phyloP scores from a whole-genome alignment of 768 basidiomycete species.

The Cubamyces lactineus region DNA sequence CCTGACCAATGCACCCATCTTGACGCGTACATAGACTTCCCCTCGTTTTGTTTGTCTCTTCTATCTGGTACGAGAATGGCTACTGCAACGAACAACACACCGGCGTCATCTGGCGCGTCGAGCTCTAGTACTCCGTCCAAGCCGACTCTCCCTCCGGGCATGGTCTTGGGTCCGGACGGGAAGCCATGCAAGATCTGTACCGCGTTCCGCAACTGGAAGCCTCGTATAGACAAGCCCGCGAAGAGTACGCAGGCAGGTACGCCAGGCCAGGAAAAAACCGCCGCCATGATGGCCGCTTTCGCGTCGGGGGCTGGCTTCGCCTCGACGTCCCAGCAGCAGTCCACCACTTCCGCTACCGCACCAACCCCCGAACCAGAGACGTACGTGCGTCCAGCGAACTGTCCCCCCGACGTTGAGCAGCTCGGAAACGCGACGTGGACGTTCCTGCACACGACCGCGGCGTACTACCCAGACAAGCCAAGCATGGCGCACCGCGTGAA shows the following conservation, averaged over 20 bases:
- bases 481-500: constrained; percentile 74
- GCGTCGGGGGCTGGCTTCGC: constrained; percentile 37
- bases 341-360: constrained; percentile 13
- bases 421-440: constrained; percentile 96
- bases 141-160: constrained; percentile 64
- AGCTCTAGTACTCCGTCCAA: constrained; percentile 4
- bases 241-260: background rate
- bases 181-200: constrained; percentile 95
- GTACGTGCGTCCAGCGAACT: constrained; percentile 58
- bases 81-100: background rate
- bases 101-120: background rate
- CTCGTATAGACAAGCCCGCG: constrained; percentile 37
- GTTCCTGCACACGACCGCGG: constrained; percentile 93
- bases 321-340: constrained; percentile 20
- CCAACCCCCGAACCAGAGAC: constrained; percentile 30
- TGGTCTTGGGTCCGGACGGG: constrained; percentile 90
- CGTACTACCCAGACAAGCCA: constrained; percentile 90
- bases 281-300: constrained; percentile 39
- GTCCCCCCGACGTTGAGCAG: constrained; percentile 88
- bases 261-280: constrained; percentile 34
- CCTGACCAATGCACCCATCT: too few relatives aligned
- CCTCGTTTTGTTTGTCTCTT: background rate
- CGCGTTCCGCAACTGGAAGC: constrained; percentile 74
- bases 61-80: background rate
- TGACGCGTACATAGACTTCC: background rate